These are phyloP conservation scores for Pilaira anomala DNA, from an alignment of 192 early-diverging fungal genomes.

Conservation along the genomic window DNA sequence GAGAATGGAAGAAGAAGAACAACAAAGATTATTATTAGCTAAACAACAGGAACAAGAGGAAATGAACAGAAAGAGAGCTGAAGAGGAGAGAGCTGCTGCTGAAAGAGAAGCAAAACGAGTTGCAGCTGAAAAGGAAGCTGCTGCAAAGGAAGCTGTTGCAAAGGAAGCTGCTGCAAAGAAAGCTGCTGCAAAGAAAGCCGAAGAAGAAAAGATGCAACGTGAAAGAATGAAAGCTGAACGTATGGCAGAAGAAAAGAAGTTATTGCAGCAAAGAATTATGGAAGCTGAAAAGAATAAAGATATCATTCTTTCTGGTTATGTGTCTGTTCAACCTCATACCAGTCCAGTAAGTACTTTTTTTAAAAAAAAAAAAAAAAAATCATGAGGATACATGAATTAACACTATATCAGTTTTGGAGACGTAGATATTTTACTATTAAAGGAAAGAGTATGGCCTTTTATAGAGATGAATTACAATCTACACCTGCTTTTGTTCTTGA, in stretches of 20 bases:
- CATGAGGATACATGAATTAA: neutral
- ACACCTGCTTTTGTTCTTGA: conserved; percentile 11
- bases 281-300: conserved; percentile 42
- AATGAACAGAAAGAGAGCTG: conserved; percentile 32
- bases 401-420: conserved; percentile 47
- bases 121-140: conserved; percentile 14
- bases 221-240: conserved; percentile 2
- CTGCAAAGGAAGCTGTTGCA: neutral
- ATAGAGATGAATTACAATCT: conserved; percentile 37
- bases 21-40: conserved; percentile 9
- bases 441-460: conserved; percentile 48
- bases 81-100: neutral
- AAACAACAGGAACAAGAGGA: conserved; percentile 40
- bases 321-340: conserved; percentile 18
- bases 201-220: conserved; percentile 39
- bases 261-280: conserved; percentile 23
- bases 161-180: conserved; percentile 43
- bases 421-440: conserved; percentile 56
- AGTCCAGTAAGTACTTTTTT: conserved; percentile 24
- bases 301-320: conserved; percentile 36
- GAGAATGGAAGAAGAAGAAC: conserved; percentile 27
- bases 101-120: neutral
- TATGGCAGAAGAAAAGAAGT: conserved; percentile 2
- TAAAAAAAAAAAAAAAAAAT: neutral
- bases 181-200: conserved; percentile 28